Percentiles rank a stretch among this genome's conserved stretches.
These are phyloP conservation scores for Dendrothele bispora DNA, from an alignment of 768 basidiomycete genomes.

Conservation along the genomic window DNA sequence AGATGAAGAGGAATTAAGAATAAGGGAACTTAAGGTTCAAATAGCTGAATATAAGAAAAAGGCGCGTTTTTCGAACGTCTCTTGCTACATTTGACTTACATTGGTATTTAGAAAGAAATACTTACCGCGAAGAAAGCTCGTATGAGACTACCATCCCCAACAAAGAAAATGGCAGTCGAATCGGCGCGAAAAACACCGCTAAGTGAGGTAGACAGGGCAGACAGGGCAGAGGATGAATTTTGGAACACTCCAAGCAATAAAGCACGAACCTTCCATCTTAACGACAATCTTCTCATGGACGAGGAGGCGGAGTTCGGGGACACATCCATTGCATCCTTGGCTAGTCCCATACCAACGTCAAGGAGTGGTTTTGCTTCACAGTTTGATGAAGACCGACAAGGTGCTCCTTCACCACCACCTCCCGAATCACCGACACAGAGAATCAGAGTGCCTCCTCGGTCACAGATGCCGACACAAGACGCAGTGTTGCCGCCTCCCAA, in stretches of 20 bases:
- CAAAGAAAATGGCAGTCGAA: no score
- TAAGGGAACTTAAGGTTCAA: conserved; percentile 36
- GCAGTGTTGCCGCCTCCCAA: background rate
- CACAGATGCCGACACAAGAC: background rate
- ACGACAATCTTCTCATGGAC: conserved; percentile 59
- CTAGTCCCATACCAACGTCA: conserved; percentile 25
- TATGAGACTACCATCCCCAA: no score
- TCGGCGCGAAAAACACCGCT: no score
- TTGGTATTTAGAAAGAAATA: conserved; percentile 12
- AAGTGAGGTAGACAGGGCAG: no score
- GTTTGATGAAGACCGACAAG: background rate
- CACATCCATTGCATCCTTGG: conserved; percentile 42
- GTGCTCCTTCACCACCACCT: background rate
- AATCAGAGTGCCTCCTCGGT: conserved; percentile 10
- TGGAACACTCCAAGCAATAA: conserved; percentile 61
- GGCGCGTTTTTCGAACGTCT: conserved; percentile 21
- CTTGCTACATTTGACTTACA: background rate
- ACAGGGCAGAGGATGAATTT: conserved; percentile 47
- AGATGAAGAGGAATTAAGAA: conserved; percentile 41
- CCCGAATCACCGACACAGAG: background rate
- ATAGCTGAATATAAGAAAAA: conserved; percentile 41
- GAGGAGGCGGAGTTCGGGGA: conserved; percentile 62
- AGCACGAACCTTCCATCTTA: conserved; percentile 61
- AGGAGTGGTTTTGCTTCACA: conserved; percentile 1
- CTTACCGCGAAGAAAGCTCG: conserved; percentile 14